Conservation (phyloP, 1,139 yeast species). For the Casaregolazyma lundiana region DNA sequence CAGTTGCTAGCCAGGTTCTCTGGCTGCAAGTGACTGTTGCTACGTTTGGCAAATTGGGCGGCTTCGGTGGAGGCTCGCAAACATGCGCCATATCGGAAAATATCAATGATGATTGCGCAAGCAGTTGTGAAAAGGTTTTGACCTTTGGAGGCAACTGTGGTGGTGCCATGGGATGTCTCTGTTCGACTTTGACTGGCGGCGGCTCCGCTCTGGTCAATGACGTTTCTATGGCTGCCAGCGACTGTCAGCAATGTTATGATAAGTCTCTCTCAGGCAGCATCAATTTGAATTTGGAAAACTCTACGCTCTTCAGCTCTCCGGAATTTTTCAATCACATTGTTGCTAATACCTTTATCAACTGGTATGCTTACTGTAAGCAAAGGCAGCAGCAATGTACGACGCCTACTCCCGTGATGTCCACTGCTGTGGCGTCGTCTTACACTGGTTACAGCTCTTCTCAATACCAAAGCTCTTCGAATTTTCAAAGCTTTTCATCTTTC, state of each 20-base stretch:
- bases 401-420: constrained; percentile 8
- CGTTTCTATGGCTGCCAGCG: constrained; percentile 12
- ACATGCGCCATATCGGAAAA: constrained; percentile 10
- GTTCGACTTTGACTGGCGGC: not conserved
- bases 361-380: constrained; percentile 19
- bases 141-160: constrained; percentile 17
- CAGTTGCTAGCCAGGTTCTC: constrained; percentile 4
- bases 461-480: not conserved
- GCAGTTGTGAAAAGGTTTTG: constrained; percentile 22
- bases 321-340: constrained; percentile 23
- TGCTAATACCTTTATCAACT: constrained; percentile 20
- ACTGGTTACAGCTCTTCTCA: constrained; percentile 1
- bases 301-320: constrained; percentile 18
- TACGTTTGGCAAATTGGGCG: too few species aligned
- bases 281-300: constrained; percentile 20
- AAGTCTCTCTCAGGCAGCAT: constrained; percentile 16
- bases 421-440: constrained; percentile 5
- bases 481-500: constrained; percentile 5
- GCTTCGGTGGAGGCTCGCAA: not conserved
- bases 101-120: constrained; percentile 22
- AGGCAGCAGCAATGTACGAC: constrained; percentile 9
- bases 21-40: constrained; percentile 7
- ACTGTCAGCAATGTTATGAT: constrained; percentile 22
- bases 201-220: not conserved
- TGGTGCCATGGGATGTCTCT: constrained; percentile 11